Conservation (phyloP, 2,329 filamentous ascomycete species). For the Penicillium sp. region DNA sequence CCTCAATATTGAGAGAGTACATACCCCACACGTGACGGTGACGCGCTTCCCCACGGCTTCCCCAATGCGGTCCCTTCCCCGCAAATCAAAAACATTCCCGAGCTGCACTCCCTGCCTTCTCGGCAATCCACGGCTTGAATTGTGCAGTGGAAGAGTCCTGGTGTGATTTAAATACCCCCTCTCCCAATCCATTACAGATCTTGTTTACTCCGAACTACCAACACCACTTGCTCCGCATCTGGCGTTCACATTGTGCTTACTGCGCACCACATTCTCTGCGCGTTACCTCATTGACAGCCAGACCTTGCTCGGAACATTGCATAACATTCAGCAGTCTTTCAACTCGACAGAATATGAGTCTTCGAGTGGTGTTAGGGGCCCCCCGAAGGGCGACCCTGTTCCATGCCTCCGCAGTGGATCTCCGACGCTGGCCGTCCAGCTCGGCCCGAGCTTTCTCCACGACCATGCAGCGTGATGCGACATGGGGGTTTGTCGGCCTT, state of each 20-base stretch:
- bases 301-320: not conserved
- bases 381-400: constrained; percentile 9
- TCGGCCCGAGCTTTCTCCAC: constrained; percentile 47
- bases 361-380: constrained; percentile 8
- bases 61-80: constrained; percentile 8
- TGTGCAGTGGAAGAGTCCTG: not conserved
- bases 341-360: constrained; percentile 12
- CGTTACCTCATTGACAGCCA: not conserved
- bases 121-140: constrained; percentile 20
- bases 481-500: constrained; percentile 62
- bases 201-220: not conserved
- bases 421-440: constrained; percentile 18
- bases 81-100: constrained; percentile 2
- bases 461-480: constrained; percentile 47
- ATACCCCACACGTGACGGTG: constrained; percentile 19
- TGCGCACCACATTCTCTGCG: not conserved
- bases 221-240: not conserved
- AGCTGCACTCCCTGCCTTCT: not conserved
- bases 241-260: constrained; percentile 1
- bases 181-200: not conserved
- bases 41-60: constrained; percentile 11
- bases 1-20: not conserved
- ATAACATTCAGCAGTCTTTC: not conserved
- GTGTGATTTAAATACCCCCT: constrained; percentile 3
- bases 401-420: constrained; percentile 5